Percentiles rank a stretch among this genome's conserved stretches.
Conservation (phyloP, 176 grass and related monocot genomes). For the Zizania latifolia region DNA sequence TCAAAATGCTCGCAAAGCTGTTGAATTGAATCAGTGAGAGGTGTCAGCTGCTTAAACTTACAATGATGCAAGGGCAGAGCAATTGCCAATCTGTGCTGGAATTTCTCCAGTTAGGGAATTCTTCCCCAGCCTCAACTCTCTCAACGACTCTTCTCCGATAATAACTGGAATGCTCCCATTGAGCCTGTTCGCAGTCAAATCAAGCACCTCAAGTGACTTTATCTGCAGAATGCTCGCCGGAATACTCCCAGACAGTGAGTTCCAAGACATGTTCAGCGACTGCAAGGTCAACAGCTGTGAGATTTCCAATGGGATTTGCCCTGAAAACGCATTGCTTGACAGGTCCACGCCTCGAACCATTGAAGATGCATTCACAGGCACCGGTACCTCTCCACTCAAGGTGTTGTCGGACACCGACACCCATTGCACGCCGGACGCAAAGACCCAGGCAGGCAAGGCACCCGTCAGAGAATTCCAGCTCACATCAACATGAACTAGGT, state of each 20-base stretch:
- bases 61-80: constrained; percentile 56
- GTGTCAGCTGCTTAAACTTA: constrained; percentile 57
- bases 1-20: neutral
- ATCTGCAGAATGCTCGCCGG: constrained; percentile 50
- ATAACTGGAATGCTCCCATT: constrained; percentile 60
- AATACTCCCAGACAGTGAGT: constrained; percentile 58
- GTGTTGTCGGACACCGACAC: constrained; percentile 75
- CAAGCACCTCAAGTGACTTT: constrained; percentile 70
- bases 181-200: constrained; percentile 58
- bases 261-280: constrained; percentile 74
- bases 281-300: constrained; percentile 49
- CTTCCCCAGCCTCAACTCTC: constrained; percentile 57
- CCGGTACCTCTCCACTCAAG: constrained; percentile 49
- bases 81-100: constrained; percentile 65
- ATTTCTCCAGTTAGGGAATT: constrained; percentile 80
- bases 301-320: constrained; percentile 56
- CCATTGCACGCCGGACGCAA: constrained; percentile 54
- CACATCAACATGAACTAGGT: constrained; percentile 67
- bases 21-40: constrained; percentile 1
- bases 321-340: constrained; percentile 86
- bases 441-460: constrained; percentile 70
- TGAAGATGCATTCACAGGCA: constrained; percentile 50
- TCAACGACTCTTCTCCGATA: constrained; percentile 52
- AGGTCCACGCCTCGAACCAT: constrained; percentile 58
- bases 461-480: constrained; percentile 77